These are phyloP conservation scores for Prunus mongolica DNA, from an alignment of 306 rosid species.

Conservation along the genomic window DNA sequence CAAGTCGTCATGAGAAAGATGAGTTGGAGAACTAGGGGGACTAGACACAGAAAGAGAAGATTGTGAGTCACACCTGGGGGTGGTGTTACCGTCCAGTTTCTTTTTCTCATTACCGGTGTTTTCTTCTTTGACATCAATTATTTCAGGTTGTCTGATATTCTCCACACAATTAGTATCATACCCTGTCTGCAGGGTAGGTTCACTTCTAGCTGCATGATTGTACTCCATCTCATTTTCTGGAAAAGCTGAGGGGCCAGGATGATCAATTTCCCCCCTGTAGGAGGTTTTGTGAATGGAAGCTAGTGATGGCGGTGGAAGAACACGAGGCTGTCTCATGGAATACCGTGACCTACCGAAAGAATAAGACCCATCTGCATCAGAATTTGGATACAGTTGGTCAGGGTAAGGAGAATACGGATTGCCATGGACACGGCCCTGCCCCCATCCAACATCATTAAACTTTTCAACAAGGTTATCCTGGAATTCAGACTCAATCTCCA, in stretches of 20 bases:
- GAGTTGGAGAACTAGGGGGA: conserved; percentile 91
- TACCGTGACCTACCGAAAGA: conserved; percentile 74
- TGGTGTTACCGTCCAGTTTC: conserved; percentile 35
- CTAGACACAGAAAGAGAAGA: conserved; percentile 96
- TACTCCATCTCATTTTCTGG: conserved; percentile 56
- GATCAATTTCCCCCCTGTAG: conserved; percentile 48
- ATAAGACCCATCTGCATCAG: conserved; percentile 73
- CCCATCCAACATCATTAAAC: conserved; percentile 70
- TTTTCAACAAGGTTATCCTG: conserved; percentile 62
- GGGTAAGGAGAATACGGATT: conserved; percentile 59
- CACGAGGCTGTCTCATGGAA: conserved; percentile 87
- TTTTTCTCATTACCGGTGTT: conserved; percentile 44
- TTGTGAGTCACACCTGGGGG: conserved; percentile 82
- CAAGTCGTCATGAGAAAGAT: conserved; percentile 85
- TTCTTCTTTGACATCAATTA: conserved; percentile 43
- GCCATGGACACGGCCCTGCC: conserved; percentile 44
- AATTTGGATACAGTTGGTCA: conserved; percentile 51
- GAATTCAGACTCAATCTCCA: conserved; percentile 63
- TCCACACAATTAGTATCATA: conserved; percentile 34
- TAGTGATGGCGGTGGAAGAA: conserved; percentile 84
- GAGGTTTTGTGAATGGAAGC: conserved; percentile 52
- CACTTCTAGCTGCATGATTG: conserved; percentile 45
- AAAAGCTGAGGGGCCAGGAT: conserved; percentile 51
- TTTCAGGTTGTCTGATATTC: conserved; percentile 45
- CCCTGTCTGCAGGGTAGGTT: conserved; percentile 42